Percentiles rank a stretch among this genome's conserved stretches.
These are phyloP conservation scores for Neurospora sp. DNA, from an alignment of 495 filamentous ascomycete genomes.

Conservation along the genomic window DNA sequence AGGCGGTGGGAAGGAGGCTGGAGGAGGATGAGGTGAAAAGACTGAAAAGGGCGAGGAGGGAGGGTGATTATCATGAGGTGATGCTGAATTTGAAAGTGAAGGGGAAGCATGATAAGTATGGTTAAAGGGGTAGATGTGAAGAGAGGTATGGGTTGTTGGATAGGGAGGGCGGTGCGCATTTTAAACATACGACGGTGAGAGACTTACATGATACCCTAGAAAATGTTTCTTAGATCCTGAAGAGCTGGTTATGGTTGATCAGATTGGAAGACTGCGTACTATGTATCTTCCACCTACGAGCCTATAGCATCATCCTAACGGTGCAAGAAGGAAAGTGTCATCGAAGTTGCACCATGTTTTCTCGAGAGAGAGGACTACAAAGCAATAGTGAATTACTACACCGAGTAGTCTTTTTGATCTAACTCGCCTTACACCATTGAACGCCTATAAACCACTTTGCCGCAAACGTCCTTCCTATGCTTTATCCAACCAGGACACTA, in stretches of 20 bases:
- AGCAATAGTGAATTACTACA: background rate
- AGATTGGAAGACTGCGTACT: background rate
- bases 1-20: conserved; percentile 60
- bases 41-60: conserved; percentile 71
- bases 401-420: background rate
- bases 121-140: conserved; percentile 12
- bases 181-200: background rate
- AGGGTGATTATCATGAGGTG: conserved; percentile 85
- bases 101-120: conserved; percentile 91
- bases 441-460: background rate
- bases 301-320: background rate
- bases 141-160: background rate
- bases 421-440: background rate
- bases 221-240: background rate
- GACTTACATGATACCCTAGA: background rate
- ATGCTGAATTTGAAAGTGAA: conserved; percentile 85
- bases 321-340: background rate
- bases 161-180: background rate
- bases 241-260: background rate
- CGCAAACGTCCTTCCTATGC: background rate
- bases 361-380: background rate
- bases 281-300: background rate
- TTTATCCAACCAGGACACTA: background rate
- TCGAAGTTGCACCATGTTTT: background rate
- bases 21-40: conserved; percentile 77